phyloP scores from a whole-genome alignment of 345 rosid species.

The Eucalyptus guilfoylei region DNA sequence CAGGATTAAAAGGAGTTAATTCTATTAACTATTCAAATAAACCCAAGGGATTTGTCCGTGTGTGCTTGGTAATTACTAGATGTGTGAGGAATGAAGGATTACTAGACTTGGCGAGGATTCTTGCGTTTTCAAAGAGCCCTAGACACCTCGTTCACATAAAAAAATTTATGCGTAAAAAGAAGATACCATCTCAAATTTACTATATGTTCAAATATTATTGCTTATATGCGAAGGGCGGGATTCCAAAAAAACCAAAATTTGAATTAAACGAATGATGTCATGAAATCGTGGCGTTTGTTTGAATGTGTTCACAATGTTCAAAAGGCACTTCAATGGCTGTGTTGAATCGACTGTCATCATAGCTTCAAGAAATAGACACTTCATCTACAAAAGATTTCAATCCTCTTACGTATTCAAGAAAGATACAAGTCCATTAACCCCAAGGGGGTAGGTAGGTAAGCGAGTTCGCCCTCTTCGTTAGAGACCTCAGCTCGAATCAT shows the following conservation, averaged over 20 bases:
- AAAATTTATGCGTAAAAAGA: accelerated
- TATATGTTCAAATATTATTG: neutral
- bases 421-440: neutral
- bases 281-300: neutral
- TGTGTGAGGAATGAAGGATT: neutral
- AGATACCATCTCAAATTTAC: neutral
- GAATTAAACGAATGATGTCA: neutral
- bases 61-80: neutral
- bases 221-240: neutral
- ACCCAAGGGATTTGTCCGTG: no score
- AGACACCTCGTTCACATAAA: neutral
- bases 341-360: neutral
- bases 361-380: neutral
- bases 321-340: neutral
- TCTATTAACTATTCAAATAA: neutral
- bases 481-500: neutral
- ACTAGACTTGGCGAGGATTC: neutral
- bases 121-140: neutral
- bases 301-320: neutral
- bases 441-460: neutral
- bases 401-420: neutral
- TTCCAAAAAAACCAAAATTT: neutral
- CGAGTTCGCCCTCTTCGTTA: neutral
- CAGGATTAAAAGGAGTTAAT: neutral
- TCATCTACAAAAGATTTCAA: neutral